Evolutionary conservation across 139 green algal genomes (phyloP), one percentile per base, ranked within the genome.

Genomic region (Micractinium conductrix): DNA sequence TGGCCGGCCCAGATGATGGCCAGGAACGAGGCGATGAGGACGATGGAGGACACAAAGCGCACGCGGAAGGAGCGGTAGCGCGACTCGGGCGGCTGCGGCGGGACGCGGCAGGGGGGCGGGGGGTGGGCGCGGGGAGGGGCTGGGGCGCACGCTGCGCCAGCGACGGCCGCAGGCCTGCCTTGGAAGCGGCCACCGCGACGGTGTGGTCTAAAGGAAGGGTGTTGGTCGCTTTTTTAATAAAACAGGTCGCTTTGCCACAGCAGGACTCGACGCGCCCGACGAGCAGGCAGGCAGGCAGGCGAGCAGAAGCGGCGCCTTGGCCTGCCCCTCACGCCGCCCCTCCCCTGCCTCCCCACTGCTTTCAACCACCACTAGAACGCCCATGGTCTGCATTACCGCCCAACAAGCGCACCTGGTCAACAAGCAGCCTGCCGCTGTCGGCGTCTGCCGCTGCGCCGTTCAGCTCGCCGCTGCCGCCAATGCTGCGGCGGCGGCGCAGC

Each of bases 1-100:
- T 98, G 95, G 4, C 95, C 95, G 42, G 89, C 45, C 67, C 88
- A 97, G 33, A 98, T 91, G 50, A 97, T 87, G 22, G 71, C 73
- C 0, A 96, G 53, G 60, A 97, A 98, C 10, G 74, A 83, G 16
- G 42, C 92, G 48, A 98, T 95, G 58, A 98, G 89, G 0, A 92
- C 79, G 0, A 98, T 67, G 2, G 94, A 96, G 16, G 94, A 97
- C 8, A 90, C 60, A 14, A 93, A 93, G 30, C 96, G 89, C 2
- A 91, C 85, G 14, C 87, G 79, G 69, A 98, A 92, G 24, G 93
- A 96, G 10, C 79, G 67, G 78, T 92, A 90, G 6, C 84, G 84
- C 42, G 76, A 21, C 33, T 62, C 65, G 1, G 65, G 17, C 1
- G 78, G 42, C 70, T 74, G 53, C 70, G 35, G 21, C 2, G 8